Evolutionary conservation across 371 early-diverging fungal genomes (phyloP).

Genomic region (Saksenaea vasiformis): DNA sequence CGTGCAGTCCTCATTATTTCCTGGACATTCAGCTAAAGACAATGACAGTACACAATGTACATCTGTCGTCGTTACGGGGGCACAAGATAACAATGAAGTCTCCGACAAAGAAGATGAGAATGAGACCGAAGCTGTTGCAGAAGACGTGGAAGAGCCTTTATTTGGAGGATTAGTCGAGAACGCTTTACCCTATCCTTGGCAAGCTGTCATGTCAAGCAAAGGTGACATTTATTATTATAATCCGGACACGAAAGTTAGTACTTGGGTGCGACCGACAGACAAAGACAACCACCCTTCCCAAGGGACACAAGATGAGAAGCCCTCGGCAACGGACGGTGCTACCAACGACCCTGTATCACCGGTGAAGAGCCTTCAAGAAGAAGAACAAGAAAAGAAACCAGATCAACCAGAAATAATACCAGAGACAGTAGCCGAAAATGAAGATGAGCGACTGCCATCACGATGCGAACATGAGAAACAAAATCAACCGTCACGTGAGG

Average conservation of each 20-base stretch:
- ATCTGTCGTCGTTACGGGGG: too few species aligned
- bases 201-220: conserved; percentile 11
- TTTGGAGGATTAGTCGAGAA: not conserved
- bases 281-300: not conserved
- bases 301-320: not conserved
- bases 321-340: not conserved
- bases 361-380: not conserved
- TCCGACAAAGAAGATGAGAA: too few species aligned
- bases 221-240: conserved; percentile 19
- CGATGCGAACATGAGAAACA: not conserved
- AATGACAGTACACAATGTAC: too few species aligned
- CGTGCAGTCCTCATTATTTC: too few species aligned
- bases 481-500: not conserved
- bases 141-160: not conserved
- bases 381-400: not conserved
- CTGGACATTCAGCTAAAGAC: too few species aligned
- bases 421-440: not conserved
- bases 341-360: not conserved
- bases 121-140: not conserved
- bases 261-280: not conserved
- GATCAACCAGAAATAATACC: not conserved
- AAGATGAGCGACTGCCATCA: not conserved
- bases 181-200: conserved; percentile 16
- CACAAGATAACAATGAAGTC: too few species aligned
- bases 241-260: conserved; percentile 1